phyloP scores from a whole-genome alignment of 495 filamentous ascomycete genomes.

The Ascodesmis nigricans region DNA sequence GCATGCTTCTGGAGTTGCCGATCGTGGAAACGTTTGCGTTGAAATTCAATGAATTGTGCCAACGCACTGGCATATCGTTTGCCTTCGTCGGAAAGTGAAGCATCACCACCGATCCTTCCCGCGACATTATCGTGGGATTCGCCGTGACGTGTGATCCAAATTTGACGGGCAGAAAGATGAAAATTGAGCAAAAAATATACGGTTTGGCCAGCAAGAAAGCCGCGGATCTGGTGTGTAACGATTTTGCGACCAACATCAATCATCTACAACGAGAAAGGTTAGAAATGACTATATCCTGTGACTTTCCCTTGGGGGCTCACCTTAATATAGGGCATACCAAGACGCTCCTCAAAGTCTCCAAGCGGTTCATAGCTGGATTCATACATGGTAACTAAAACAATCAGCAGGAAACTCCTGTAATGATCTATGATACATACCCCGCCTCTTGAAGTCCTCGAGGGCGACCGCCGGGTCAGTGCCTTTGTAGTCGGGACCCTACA shows the following conservation, averaged over 20 bases:
- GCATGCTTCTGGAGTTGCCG: slow-evolving; percentile 25
- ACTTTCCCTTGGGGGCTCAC: slow-evolving; percentile 16
- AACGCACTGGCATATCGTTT: slow-evolving; percentile 55
- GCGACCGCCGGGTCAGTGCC: slow-evolving; percentile 64
- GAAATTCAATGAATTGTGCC: slow-evolving; percentile 16
- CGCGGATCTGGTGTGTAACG: slow-evolving; percentile 67
- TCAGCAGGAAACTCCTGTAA: neutral
- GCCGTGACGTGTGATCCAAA: slow-evolving; percentile 94
- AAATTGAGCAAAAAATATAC: slow-evolving; percentile 89
- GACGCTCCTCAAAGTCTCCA: slow-evolving; percentile 71
- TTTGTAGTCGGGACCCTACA: slow-evolving; percentile 84
- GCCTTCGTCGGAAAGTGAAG: slow-evolving; percentile 64
- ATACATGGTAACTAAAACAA: slow-evolving; percentile 49
- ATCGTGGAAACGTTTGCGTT: slow-evolving; percentile 16
- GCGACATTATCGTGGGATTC: slow-evolving; percentile 78
- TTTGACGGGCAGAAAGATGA: slow-evolving; percentile 81
- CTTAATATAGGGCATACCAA: slow-evolving; percentile 77
- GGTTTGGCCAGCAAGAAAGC: slow-evolving; percentile 75
- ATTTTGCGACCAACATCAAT: slow-evolving; percentile 93
- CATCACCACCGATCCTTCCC: slow-evolving; percentile 81
- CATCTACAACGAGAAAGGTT: slow-evolving; percentile 34
- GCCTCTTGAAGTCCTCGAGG: slow-evolving; percentile 74
- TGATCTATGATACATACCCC: slow-evolving; percentile 21
- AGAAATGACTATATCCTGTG: neutral
- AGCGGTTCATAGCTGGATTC: slow-evolving; percentile 80